Percentiles rank a stretch among this genome's conserved stretches.
Conservation (phyloP, 2,329 filamentous ascomycete genomes). For the Diaporthe nobilis region DNA sequence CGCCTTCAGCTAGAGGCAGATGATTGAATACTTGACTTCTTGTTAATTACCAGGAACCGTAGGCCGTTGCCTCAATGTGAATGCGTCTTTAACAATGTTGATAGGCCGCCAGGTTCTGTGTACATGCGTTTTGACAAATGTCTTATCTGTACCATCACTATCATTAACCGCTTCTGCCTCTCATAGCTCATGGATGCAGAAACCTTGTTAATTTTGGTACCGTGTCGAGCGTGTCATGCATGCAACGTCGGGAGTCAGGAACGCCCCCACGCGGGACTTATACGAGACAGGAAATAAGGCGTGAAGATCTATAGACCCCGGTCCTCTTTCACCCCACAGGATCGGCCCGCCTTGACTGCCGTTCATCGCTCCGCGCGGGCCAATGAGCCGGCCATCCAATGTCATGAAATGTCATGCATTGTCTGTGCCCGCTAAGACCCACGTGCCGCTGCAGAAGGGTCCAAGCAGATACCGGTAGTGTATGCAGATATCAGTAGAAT, state of each 20-base stretch:
- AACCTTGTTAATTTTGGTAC: not conserved
- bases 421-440: not conserved
- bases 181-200: not conserved
- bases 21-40: not conserved
- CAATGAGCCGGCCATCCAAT: not conserved
- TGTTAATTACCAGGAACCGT: not conserved
- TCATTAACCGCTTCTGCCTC: not conserved
- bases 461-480: not conserved
- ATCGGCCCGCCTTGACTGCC: not conserved
- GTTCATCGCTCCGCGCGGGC: not conserved
- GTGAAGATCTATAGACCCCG: not conserved
- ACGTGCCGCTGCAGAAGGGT: not conserved
- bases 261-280: slow-evolving; percentile 1
- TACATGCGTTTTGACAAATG: not conserved
- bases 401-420: not conserved
- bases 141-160: not conserved
- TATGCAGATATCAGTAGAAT: not conserved
- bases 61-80: not conserved
- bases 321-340: not conserved
- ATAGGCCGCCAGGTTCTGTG: not conserved
- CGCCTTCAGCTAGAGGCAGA: not conserved
- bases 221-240: not conserved
- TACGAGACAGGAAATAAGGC: not conserved
- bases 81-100: not conserved
- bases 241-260: slow-evolving; percentile 1